phyloP scores from a whole-genome alignment of 2,329 filamentous ascomycete genomes.

The Nothopassalora personata region DNA sequence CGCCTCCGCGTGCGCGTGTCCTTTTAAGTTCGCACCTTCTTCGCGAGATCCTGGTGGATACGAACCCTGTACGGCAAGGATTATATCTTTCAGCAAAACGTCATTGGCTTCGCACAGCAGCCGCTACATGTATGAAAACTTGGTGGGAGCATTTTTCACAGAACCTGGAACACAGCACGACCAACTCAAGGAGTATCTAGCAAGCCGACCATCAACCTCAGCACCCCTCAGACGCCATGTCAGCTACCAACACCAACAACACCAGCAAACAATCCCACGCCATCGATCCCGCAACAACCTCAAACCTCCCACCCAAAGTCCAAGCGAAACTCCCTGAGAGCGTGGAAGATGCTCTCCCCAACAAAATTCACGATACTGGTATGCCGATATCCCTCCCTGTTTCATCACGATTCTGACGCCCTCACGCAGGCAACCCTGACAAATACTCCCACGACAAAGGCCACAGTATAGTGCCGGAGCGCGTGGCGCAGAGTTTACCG shows the following conservation, averaged over 20 bases:
- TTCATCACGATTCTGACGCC: not conserved
- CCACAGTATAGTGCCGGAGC: slow-evolving; percentile 9
- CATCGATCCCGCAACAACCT: slow-evolving; percentile 4
- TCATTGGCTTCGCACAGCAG: not conserved
- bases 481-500: slow-evolving; percentile 7
- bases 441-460: slow-evolving; percentile 10
- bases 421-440: slow-evolving; percentile 3
- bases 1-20: not conserved
- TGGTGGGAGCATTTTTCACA: not conserved
- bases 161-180: not conserved
- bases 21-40: not conserved
- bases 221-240: not conserved
- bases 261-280: slow-evolving; percentile 3
- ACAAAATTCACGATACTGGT: slow-evolving; percentile 12
- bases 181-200: not conserved
- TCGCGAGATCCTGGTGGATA: not conserved
- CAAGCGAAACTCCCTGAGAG: slow-evolving; percentile 6
- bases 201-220: too few species aligned
- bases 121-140: not conserved
- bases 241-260: not conserved
- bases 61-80: not conserved
- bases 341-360: slow-evolving; percentile 9
- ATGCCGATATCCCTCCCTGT: slow-evolving; percentile 1
- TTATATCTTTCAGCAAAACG: not conserved
- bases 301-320: slow-evolving; percentile 7